Evolutionary conservation across 2,329 filamentous ascomycete species (phyloP).

Genomic region (Trichoderma polysporum): DNA sequence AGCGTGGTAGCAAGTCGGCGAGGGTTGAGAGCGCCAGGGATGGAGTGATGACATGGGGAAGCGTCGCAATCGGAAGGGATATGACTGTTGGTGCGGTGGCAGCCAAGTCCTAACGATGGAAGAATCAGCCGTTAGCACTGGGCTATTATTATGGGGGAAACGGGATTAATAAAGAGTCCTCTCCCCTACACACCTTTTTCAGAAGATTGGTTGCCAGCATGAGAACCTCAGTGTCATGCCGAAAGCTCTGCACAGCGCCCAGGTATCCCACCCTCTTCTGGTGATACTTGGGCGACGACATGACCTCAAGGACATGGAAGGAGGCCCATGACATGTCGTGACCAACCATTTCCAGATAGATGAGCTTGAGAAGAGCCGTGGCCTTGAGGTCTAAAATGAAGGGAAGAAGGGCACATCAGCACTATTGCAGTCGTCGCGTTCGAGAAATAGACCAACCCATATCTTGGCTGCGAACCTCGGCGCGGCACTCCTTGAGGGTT

Average conservation of each 20-base stretch:
- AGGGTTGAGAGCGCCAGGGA: slow-evolving; percentile 88
- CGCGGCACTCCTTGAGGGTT: slow-evolving; percentile 90
- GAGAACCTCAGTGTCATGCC: slow-evolving; percentile 91
- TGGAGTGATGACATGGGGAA: slow-evolving; percentile 93
- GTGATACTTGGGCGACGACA: slow-evolving; percentile 92
- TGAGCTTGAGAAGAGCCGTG: slow-evolving; percentile 89
- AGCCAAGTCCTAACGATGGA: slow-evolving; percentile 59
- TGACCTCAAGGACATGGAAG: slow-evolving; percentile 97
- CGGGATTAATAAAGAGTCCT: no score
- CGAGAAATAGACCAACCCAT: slow-evolving; percentile 63
- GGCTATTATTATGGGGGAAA: background rate
- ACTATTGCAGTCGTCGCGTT: background rate
- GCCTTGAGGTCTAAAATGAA: slow-evolving; percentile 77
- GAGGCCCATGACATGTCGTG: slow-evolving; percentile 99
- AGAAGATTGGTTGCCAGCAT: slow-evolving; percentile 96
- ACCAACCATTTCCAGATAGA: slow-evolving; percentile 98
- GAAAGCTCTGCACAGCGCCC: slow-evolving; percentile 92
- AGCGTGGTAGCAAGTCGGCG: slow-evolving; percentile 78
- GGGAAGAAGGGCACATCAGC: slow-evolving; percentile 4
- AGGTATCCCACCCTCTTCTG: slow-evolving; percentile 96
- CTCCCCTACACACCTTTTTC: slow-evolving; percentile 67
- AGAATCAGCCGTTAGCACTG: background rate
- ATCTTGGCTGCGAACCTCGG: slow-evolving; percentile 88
- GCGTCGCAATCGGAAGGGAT: slow-evolving; percentile 78
- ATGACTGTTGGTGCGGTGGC: slow-evolving; percentile 73